Evolutionary conservation across 768 basidiomycete genomes (phyloP), one percentile per base, ranked within the genome.

Genomic region (Cytidiella melzeri): DNA sequence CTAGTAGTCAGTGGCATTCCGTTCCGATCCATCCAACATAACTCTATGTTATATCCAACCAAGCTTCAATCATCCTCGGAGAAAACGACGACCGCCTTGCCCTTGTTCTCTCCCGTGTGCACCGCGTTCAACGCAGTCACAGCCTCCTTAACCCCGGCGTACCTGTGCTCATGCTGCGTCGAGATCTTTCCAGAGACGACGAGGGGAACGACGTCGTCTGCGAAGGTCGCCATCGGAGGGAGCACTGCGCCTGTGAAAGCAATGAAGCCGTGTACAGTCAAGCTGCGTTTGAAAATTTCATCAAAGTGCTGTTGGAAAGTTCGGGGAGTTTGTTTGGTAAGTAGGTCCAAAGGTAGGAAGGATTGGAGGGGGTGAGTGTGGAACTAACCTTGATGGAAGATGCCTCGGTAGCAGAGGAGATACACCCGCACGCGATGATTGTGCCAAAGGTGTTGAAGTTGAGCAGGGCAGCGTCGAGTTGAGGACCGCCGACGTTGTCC

Each of bases 151-250:
- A 53, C 23, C 4, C 39, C 30, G 15, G 7, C 20, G 46, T 47
- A 52, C 27, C 41, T 36, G 34, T 52, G 51, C 47, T 48, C 52
- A 38, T 43, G 52, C 23, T 19, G 39, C 5, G 37, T 45, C 18
- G 19, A 47, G 43, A 53, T 53, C 43, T 44, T 49, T 7, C 23
- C 43, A 18, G 13, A 5, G 4, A 36, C 30, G 12, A 50, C 26
- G 5, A 50, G 30, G 6, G 41, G 41, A 15, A 44, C 34, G 18
- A 24, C 23, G 10, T 50, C 48, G 10, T 27, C 30, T 11, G 28
- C 18, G 30, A 50, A 50, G 25, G 37, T 36, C 41, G 28, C 27
- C n/a, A 44, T 15, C 4, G 42, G 41, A 9, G 6, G 10, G 10
- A 34, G 30, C 11, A 34, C 42, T 4, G 6, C 7, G 4, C 43